Base-by-base conservation (phyloP, 2,329 filamentous ascomycete species). In the Botrytis fragariae region DNA sequence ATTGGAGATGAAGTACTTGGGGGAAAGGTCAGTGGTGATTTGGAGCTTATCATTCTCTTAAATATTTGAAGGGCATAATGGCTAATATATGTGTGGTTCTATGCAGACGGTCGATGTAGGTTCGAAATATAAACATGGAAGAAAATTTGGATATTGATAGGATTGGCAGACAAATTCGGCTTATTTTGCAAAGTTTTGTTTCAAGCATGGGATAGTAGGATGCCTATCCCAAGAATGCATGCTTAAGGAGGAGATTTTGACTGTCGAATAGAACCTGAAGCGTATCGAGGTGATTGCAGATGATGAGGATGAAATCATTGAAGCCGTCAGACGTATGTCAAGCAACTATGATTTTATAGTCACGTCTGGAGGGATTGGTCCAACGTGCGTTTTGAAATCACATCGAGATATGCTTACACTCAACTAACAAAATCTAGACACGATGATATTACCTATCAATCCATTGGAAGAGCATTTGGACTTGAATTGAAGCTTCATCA, bases 1-100 rank as follows among this genome's bases (percentile, higher is more conserved):
- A 98, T 99, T 79, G 95, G 95, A n/a, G 95, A 98, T 83, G 95
- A 98, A 83, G 94, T 98, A 8, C 86, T 98, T 6, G 95, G 94
- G 35, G 95, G 96, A 79, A 98, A 98, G 91, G 95, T 94, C 2
- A 45, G 70, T 72, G n/a, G 16, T 32, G 14, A 25, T 3, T 35
- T 82, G 76, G 85, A 80, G 39, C 76, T 29, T 29, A 57, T 25
- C 5, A 32, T 64, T 45, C 45, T 14, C 29, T 39, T 57, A 22
- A 9, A 45, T 37, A 14, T 54, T 32, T 20, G 20, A 20, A 12
- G 59, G 32, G 16, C 69, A 83, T 81, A 82, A 81, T 64, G 64
- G 76, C 78, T 79, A 73, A 73, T 59, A 8, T 35, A 73, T n/a
- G 12, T 37, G 37, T 72, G 42, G 4, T 61, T 70, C 22, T 48